Evolutionary conservation across 352 stramenopile species (phyloP).

Genomic region (Globisporangium sylvaticum): DNA sequence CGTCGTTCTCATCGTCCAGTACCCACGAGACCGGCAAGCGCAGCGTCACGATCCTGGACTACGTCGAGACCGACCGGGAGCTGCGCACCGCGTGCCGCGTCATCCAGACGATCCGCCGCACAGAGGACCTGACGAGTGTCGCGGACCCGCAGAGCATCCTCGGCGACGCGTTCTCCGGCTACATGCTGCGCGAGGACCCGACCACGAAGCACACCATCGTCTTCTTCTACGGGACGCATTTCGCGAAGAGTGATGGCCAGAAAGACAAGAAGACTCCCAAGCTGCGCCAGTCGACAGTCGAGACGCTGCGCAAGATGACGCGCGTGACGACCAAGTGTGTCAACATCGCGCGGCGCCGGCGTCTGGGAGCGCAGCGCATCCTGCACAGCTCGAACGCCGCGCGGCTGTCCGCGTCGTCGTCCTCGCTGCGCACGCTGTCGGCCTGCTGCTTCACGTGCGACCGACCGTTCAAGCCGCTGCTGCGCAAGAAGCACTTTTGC

Average conservation of each 20-base stretch:
- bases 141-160: not conserved
- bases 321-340: constrained; percentile 16
- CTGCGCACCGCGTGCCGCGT: constrained; percentile 12
- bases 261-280: not conserved
- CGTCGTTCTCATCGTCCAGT: not conserved
- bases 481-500: constrained; percentile 31
- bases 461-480: constrained; percentile 15
- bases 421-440: constrained; percentile 8
- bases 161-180: constrained; percentile 18
- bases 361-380: constrained; percentile 15
- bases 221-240: constrained; percentile 17
- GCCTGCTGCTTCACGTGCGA: constrained; percentile 20
- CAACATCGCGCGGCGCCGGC: constrained; percentile 19
- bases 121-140: constrained; percentile 2
- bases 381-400: constrained; percentile 4
- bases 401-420: constrained; percentile 4
- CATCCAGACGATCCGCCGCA: constrained; percentile 13
- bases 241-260: not conserved
- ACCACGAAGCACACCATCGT: constrained; percentile 19
- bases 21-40: constrained; percentile 2
- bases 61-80: constrained; percentile 16
- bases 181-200: constrained; percentile 23
- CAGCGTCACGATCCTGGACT: constrained; percentile 22
- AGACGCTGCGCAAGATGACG: constrained; percentile 17
- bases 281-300: constrained; percentile 8